Conservation (phyloP, 2,329 filamentous ascomycete genomes). For the Verticillium klebahnii region DNA sequence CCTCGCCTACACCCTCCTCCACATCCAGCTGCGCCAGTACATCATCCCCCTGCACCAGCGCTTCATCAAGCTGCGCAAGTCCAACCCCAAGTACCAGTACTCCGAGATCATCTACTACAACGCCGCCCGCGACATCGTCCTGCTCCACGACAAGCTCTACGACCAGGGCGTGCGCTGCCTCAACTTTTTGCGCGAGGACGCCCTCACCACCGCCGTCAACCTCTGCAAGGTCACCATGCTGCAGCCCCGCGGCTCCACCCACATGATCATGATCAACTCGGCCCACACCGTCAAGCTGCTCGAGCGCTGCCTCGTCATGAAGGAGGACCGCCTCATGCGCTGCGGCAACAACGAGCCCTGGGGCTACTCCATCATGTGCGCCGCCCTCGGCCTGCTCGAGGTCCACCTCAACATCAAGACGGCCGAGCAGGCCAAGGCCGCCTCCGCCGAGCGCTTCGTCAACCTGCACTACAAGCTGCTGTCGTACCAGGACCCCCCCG, state of each 20-base stretch:
- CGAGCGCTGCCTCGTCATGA: constrained; percentile 56
- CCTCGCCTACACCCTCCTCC: constrained; percentile 54
- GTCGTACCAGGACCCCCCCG: constrained; percentile 46
- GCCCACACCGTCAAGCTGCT: constrained; percentile 57
- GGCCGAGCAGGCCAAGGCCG: constrained; percentile 51
- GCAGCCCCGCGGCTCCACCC: constrained; percentile 53
- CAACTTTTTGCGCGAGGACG: constrained; percentile 57
- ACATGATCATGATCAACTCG: constrained; percentile 59
- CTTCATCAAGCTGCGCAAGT: constrained; percentile 54
- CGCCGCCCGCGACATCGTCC: constrained; percentile 55
- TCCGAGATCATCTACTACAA: constrained; percentile 62
- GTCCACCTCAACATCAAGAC: constrained; percentile 55
- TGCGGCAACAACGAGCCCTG: constrained; percentile 61
- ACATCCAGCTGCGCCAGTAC: constrained; percentile 57
- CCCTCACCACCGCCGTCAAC: constrained; percentile 55
- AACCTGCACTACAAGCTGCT: constrained; percentile 53
- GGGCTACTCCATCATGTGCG: constrained; percentile 61
- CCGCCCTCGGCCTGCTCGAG: constrained; percentile 53
- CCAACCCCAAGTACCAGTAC: constrained; percentile 57
- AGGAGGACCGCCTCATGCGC: constrained; percentile 56
- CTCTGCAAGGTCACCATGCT: constrained; percentile 57
- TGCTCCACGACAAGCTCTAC: constrained; percentile 57
- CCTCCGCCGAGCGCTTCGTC: constrained; percentile 55
- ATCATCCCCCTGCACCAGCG: constrained; percentile 59
- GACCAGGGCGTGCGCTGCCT: constrained; percentile 54